Conservation (phyloP, 2,329 filamentous ascomycete genomes). For the Colletotrichum higginsianum region DNA sequence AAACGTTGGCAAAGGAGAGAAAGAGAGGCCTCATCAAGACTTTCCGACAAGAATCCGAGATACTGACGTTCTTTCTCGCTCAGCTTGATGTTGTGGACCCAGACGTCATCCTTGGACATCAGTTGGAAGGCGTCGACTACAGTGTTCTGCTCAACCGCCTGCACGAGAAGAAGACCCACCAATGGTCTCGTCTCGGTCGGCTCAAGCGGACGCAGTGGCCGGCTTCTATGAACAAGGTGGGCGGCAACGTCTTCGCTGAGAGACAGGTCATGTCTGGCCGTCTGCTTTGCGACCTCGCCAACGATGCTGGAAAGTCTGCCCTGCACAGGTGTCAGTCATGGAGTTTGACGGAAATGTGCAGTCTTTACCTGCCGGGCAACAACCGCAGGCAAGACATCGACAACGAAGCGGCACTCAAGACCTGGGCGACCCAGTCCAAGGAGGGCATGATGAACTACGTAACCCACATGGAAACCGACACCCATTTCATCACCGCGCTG, state of each 20-base stretch:
- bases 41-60: slow-evolving; percentile 86
- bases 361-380: slow-evolving; percentile 83
- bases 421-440: slow-evolving; percentile 83
- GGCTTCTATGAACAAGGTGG: slow-evolving; percentile 85
- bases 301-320: slow-evolving; percentile 96
- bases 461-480: slow-evolving; percentile 94
- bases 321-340: slow-evolving; percentile 99
- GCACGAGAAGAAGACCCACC: slow-evolving; percentile 90
- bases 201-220: slow-evolving; percentile 90
- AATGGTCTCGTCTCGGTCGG: slow-evolving; percentile 94
- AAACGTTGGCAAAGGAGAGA: slow-evolving; percentile 79
- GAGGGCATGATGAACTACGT: slow-evolving; percentile 94
- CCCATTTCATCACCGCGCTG: slow-evolving; percentile 94
- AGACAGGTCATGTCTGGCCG: slow-evolving; percentile 90
- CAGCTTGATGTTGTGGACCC: slow-evolving; percentile 91
- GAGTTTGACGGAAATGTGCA: slow-evolving; percentile 98
- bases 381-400: slow-evolving; percentile 87
- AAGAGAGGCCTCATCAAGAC: slow-evolving; percentile 84
- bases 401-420: slow-evolving; percentile 87
- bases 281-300: slow-evolving; percentile 92
- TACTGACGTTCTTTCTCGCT: slow-evolving; percentile 90
- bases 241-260: slow-evolving; percentile 93
- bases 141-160: slow-evolving; percentile 90
- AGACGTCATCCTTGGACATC: slow-evolving; percentile 93
- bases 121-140: slow-evolving; percentile 97